Conservation (phyloP, 2,329 filamentous ascomycete genomes). For the Stachybotrys elegans region DNA sequence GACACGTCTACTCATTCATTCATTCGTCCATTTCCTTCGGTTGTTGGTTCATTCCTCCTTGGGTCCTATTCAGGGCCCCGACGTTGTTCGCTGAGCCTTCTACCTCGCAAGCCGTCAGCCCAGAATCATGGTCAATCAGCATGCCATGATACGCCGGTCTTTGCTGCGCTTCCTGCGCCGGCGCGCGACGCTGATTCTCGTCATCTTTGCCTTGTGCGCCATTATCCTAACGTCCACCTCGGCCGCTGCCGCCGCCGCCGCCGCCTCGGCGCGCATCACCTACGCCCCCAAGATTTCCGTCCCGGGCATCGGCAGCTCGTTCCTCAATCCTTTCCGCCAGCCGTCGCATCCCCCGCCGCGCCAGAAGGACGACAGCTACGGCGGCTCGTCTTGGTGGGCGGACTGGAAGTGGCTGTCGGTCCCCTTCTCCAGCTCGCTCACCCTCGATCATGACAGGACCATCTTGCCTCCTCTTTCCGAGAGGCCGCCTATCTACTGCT, state of each 20-base stretch:
- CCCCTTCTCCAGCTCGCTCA: constrained; percentile 78
- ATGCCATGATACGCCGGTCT: constrained; percentile 39
- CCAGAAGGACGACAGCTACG: constrained; percentile 73
- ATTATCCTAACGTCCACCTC: constrained; percentile 50
- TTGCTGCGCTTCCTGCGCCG: constrained; percentile 47
- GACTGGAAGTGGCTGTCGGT: constrained; percentile 83
- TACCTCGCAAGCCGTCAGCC: background rate
- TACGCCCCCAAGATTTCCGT: constrained; percentile 46
- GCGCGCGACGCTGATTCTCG: constrained; percentile 47
- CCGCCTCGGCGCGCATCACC: constrained; percentile 41
- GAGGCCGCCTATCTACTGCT: constrained; percentile 80
- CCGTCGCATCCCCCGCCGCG: constrained; percentile 67
- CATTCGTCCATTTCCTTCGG: background rate
- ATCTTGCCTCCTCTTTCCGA: constrained; percentile 71
- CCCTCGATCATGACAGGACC: constrained; percentile 74
- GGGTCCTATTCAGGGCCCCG: background rate
- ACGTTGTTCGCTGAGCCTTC: background rate
- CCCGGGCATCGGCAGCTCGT: constrained; percentile 33
- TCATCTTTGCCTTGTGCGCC: constrained; percentile 46
- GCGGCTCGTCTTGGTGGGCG: constrained; percentile 77
- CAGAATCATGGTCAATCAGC: constrained; percentile 21
- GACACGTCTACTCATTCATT: too few relatives aligned
- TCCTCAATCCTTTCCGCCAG: constrained; percentile 62
- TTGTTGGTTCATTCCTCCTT: background rate
- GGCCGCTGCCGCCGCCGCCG: constrained; percentile 40